These are phyloP conservation scores for Thielaviopsis musarum DNA, from an alignment of 2,329 filamentous ascomycete genomes.

Conservation along the genomic window DNA sequence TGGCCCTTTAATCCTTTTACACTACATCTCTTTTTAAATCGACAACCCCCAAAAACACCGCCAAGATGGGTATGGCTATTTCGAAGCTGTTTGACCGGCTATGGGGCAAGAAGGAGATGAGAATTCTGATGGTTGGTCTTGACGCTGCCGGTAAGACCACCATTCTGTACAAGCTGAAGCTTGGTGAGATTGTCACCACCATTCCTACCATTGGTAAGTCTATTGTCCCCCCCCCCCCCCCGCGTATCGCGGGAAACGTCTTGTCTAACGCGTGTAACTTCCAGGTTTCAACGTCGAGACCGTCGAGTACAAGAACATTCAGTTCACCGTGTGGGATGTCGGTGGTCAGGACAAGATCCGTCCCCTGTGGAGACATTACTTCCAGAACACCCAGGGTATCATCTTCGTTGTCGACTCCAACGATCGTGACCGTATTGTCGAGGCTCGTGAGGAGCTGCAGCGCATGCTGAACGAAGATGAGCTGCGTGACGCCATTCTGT, in stretches of 20 bases:
- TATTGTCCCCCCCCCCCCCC: neutral
- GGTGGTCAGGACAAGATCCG: conserved; percentile 99
- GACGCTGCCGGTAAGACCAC: conserved; percentile 99
- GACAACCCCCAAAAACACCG: conserved; percentile 17
- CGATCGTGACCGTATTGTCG: conserved; percentile 93
- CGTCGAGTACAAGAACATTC: conserved; percentile 99
- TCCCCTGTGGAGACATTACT: conserved; percentile 99
- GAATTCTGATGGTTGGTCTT: conserved; percentile 98
- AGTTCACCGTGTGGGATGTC: conserved; percentile 99
- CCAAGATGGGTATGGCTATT: conserved; percentile 83
- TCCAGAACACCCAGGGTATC: conserved; percentile 98
- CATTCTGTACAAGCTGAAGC: conserved; percentile 99
- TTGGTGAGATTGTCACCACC: conserved; percentile 96
- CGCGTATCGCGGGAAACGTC: neutral
- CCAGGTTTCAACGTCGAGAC: conserved; percentile 98
- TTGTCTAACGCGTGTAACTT: neutral
- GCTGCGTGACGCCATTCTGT: conserved; percentile 87
- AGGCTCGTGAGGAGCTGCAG: conserved; percentile 91
- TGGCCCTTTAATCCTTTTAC: conserved; percentile 7
- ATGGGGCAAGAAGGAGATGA: conserved; percentile 99
- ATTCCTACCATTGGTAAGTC: conserved; percentile 89
- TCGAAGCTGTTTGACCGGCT: conserved; percentile 93
- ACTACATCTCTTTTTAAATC: conserved; percentile 9
- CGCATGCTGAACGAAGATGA: conserved; percentile 98
- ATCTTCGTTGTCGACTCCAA: conserved; percentile 99